Evolutionary conservation across 2,329 filamentous ascomycete genomes (phyloP), one percentile per base, ranked within the genome.

Genomic region (Lasiodiplodia sp.): DNA sequence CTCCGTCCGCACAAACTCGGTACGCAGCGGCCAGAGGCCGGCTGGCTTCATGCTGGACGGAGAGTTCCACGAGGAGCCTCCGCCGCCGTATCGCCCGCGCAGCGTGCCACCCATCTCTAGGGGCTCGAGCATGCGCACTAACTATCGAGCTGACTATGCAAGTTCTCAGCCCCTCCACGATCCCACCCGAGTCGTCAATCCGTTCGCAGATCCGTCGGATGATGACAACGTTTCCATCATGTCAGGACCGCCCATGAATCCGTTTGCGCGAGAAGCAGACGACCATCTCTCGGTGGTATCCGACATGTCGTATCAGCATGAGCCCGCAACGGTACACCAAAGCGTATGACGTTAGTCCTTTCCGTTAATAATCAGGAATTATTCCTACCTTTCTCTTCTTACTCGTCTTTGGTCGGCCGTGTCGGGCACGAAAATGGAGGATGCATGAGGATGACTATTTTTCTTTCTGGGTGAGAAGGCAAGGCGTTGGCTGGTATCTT

Each of bases 21-120:
- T 60, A 21, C 66, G 56, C 5, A 60, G 53, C 23, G 21, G 49
- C 18, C 47, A 44, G 47, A 37, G 49, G n/a, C 18, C 37, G 11
- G 66, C 51, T 0, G 66, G 66, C 58, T 68, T 68, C 58, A 63
- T 68, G 57, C 12, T 68, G 49, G 66, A 68, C 57, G 66, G 66
- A 23, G 66, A 68, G 23, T 57, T 57, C 38, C 66, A 68, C 44
- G 66, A 68, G 37, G 66, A 68, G 49, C 66, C 66, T 25, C 66
- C 66, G 23, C 66, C 66, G 23, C 66, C 66, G 10, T 68, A 68
- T 28, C 57, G 58, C n/a, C 66, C 66, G 16, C 44, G 51, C 23
- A 68, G 66, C 25, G 66, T 68, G 25, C 66, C 66, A 7, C 57
- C 66, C 23, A 52, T 68, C 8, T 68, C 66, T 12, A 25, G 66